Percentiles rank a stretch among this genome's conserved stretches.
Conservation (phyloP, 345 rosid species). For the Excoecaria cochinchinensis region DNA sequence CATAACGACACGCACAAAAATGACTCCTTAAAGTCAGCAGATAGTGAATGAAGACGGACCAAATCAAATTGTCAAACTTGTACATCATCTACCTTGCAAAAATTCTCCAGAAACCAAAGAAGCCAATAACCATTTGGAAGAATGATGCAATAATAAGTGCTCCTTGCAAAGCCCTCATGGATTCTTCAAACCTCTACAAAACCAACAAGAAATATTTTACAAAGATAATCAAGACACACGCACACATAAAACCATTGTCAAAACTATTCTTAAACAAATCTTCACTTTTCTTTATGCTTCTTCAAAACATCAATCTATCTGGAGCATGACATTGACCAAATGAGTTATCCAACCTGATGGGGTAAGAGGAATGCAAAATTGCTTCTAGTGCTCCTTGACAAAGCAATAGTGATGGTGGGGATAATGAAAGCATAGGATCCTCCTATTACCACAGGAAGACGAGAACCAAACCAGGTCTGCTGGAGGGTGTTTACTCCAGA, state of each 20-base stretch:
- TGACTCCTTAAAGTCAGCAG: neutral
- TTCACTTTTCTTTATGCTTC: neutral
- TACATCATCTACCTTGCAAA: constrained; percentile 46
- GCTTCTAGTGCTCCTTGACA: constrained; percentile 38
- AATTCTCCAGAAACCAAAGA: constrained; percentile 83
- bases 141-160: constrained; percentile 72
- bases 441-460: constrained; percentile 88
- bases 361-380: constrained; percentile 36
- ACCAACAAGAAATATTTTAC: constrained; percentile 5
- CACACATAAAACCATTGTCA: neutral
- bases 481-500: constrained; percentile 74
- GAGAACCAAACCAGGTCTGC: constrained; percentile 68
- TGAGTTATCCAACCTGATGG: constrained; percentile 42
- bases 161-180: constrained; percentile 79
- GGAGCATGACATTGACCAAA: neutral
- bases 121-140: constrained; percentile 59
- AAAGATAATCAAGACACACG: neutral
- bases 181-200: constrained; percentile 55
- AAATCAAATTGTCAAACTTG: neutral
- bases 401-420: constrained; percentile 63
- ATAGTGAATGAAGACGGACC: neutral
- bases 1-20: constrained; percentile 16
- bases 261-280: neutral
- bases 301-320: neutral
- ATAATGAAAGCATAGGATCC: constrained; percentile 70